Evolutionary conservation across 257 asterid genomes (phyloP).

Genomic region (Penstemon eatonii): DNA sequence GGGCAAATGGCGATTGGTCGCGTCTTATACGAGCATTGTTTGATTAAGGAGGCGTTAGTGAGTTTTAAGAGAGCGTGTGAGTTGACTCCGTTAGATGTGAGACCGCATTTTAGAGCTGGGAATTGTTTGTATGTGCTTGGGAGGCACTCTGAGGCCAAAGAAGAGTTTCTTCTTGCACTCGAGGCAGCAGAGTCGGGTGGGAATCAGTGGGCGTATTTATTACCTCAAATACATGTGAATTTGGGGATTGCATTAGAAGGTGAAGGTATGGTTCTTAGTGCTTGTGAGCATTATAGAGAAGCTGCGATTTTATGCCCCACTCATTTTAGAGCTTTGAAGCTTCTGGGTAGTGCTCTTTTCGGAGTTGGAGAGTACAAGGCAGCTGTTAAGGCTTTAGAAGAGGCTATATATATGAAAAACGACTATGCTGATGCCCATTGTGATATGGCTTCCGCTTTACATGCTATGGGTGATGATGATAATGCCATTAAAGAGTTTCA

Average conservation of each 20-base stretch:
- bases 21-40: conserved; percentile 72
- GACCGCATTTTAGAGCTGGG: conserved; percentile 94
- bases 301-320: conserved; percentile 99
- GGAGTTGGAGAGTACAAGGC: conserved; percentile 99
- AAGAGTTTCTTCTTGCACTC: conserved; percentile 78
- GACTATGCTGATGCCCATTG: conserved; percentile 99
- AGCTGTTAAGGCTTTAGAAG: conserved; percentile 97
- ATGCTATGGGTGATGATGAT: conserved; percentile 93
- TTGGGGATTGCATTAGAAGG: conserved; percentile 94
- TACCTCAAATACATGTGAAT: conserved; percentile 98
- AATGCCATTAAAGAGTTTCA: conserved; percentile 97
- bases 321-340: conserved; percentile 93
- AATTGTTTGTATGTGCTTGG: conserved; percentile 84
- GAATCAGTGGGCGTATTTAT: conserved; percentile 95
- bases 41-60: conserved; percentile 84
- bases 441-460: conserved; percentile 96
- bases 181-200: conserved; percentile 98
- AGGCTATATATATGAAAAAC: conserved; percentile 90
- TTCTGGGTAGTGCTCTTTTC: conserved; percentile 94
- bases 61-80: conserved; percentile 96
- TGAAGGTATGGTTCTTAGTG: conserved; percentile 94
- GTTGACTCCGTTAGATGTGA: conserved; percentile 85
- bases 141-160: conserved; percentile 71
- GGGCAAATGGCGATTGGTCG: conserved; percentile 98
- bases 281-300: conserved; percentile 99